phyloP scores from a whole-genome alignment of 345 rosid genomes.

The Litchi chinensis region DNA sequence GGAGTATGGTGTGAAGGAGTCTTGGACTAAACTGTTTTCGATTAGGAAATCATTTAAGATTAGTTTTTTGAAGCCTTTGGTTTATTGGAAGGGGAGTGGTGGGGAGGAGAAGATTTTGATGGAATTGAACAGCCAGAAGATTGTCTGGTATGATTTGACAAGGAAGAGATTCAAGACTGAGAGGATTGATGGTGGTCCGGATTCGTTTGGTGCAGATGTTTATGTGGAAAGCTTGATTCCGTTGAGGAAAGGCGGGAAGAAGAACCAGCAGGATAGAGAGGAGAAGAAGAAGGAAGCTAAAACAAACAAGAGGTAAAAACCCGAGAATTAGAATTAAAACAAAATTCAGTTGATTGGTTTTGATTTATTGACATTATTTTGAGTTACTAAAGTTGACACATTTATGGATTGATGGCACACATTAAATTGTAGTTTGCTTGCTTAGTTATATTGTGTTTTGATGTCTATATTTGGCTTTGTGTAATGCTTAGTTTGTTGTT shows the following conservation, averaged over 20 bases:
- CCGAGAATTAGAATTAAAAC: background rate
- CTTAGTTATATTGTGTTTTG: too few relatives aligned
- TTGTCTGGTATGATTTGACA: conserved; percentile 50
- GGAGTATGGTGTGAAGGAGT: conserved; percentile 23
- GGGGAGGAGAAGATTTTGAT: conserved; percentile 39
- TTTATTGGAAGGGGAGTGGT: conserved; percentile 32
- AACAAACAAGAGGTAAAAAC: conserved; percentile 17
- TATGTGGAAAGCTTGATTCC: conserved; percentile 20
- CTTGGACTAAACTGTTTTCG: conserved; percentile 20
- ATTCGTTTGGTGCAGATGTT: conserved; percentile 13
- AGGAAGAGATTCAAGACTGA: conserved; percentile 33
- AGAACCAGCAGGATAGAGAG: background rate
- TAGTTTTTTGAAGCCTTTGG: conserved; percentile 45
- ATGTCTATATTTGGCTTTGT: too few relatives aligned
- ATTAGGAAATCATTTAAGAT: conserved; percentile 27
- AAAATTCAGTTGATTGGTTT: background rate
- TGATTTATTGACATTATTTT: background rate
- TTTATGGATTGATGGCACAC: background rate
- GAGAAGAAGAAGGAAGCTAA: conserved; percentile 2
- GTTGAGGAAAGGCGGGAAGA: background rate
- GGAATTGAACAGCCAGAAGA: conserved; percentile 43
- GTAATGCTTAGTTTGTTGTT: background rate
- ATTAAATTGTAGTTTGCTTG: too few relatives aligned
- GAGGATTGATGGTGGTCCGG: conserved; percentile 29
- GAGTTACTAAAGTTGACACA: background rate